phyloP scores from a whole-genome alignment of 2,329 filamentous ascomycete genomes.

The Cladosporium sp. region DNA sequence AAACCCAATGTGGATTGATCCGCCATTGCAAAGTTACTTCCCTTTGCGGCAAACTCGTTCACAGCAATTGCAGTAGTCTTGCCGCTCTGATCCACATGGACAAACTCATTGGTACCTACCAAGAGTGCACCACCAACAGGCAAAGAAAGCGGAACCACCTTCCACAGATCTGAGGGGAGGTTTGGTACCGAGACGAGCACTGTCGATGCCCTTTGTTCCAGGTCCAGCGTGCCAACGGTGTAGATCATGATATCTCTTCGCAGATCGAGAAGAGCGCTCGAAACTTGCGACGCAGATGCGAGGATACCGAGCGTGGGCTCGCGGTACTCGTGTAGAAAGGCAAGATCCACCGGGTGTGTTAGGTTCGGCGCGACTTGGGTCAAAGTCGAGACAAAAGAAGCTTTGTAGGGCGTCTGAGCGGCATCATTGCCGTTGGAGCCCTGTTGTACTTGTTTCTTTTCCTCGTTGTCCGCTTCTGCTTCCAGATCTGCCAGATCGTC shows the following conservation, averaged over 20 bases:
- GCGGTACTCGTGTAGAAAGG: conserved; percentile 94
- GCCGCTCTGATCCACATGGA: conserved; percentile 94
- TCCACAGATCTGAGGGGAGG: conserved; percentile 83
- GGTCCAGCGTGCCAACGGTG: conserved; percentile 91
- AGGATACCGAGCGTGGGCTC: conserved; percentile 97
- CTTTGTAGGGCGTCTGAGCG: conserved; percentile 69
- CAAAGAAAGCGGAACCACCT: conserved; percentile 77
- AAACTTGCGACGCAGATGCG: conserved; percentile 72
- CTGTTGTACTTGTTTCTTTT: conserved; percentile 33
- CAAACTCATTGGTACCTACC: conserved; percentile 83
- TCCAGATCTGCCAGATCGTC: conserved; percentile 76
- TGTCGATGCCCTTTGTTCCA: conserved; percentile 91
- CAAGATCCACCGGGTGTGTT: conserved; percentile 85
- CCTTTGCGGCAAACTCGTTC: conserved; percentile 82
- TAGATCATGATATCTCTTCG: conserved; percentile 85
- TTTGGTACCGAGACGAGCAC: conserved; percentile 83
- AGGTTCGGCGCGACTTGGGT: conserved; percentile 85
- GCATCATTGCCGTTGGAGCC: conserved; percentile 40
- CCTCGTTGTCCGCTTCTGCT: conserved; percentile 79
- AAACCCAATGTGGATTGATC: conserved; percentile 83
- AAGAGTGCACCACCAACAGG: conserved; percentile 88
- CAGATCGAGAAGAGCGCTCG: conserved; percentile 71
- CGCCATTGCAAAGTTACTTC: conserved; percentile 78
- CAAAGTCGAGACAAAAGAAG: conserved; percentile 90
- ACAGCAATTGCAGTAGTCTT: conserved; percentile 91